Evolutionary conservation across 257 asterid genomes (phyloP), one percentile per base, ranked within the genome.

Genomic region (Ajuga chamaepitys): DNA sequence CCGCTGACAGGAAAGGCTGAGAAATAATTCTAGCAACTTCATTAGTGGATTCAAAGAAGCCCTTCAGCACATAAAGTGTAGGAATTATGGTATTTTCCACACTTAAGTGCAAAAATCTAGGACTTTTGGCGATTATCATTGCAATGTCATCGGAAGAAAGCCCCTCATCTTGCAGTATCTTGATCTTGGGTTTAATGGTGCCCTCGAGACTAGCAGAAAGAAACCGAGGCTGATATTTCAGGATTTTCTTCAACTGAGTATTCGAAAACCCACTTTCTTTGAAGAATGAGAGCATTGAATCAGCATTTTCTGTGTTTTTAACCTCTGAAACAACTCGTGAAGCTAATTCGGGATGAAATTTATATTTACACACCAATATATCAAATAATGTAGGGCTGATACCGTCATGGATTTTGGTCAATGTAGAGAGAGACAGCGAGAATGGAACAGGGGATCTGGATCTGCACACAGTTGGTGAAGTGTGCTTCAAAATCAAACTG

Each of bases 101-200:
- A 50, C 82, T 77, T 4, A 56, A 20, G 4, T 4, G 4, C 25
- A 85, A 25, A 30, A 84, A 40, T 64, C 20, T 4, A 0, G 84
- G 82, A 5, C 71, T 60, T 1, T 4, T 42, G 0, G 82, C 13
- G 32, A 83, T 42, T 28, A 86, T 50, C 9, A 41, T 38, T 9
- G 65, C 80, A 44, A 73, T 70, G 13, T 70, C 82, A 3, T 14
- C 0, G 1, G 34, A 3, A 10, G 83, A 62, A 41, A 83, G 48
- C 2, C 86, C 84, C n/a, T 73, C 24, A 8, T 83, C 84, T 11
- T 74, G 81, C 47, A 83, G 77, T 47, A 61, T 61, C 67, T 73
- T 65, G 48, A 85, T 59, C 68, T 83, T 85, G 54, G 82, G 84
- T 66, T 74, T 74, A 48, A 83, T 51, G 18, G 54, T 59, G 5